phyloP scores from a whole-genome alignment of 768 basidiomycete species.

The Cystobasidium onofrii region DNA sequence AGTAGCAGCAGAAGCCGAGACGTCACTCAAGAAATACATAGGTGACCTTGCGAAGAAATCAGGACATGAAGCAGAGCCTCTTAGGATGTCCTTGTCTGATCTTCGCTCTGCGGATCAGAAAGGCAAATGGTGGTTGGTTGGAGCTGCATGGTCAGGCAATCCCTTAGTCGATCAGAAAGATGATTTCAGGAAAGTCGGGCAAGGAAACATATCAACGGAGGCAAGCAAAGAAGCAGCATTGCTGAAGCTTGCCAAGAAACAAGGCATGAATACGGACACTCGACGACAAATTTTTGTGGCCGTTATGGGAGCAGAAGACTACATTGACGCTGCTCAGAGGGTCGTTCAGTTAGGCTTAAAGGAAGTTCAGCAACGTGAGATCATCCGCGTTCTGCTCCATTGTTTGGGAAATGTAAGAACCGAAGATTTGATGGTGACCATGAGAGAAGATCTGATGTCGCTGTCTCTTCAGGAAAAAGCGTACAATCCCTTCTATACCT shows the following conservation, averaged over 20 bases:
- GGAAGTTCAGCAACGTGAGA: conserved; percentile 87
- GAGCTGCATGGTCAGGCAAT: conserved; percentile 89
- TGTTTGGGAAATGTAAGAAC: conserved; percentile 77
- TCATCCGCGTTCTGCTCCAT: conserved; percentile 81
- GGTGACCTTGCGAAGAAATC: conserved; percentile 63
- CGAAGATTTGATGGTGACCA: not conserved
- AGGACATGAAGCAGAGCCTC: conserved; percentile 54
- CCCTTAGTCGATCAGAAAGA: conserved; percentile 62
- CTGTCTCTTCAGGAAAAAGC: conserved; percentile 60
- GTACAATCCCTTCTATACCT: conserved; percentile 92
- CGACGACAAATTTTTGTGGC: conserved; percentile 83
- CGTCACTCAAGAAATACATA: conserved; percentile 81
- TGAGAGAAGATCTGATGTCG: not conserved
- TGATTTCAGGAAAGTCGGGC: conserved; percentile 35
- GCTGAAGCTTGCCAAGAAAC: conserved; percentile 73
- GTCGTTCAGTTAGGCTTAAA: conserved; percentile 71
- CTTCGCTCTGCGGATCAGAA: conserved; percentile 70
- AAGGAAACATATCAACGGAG: conserved; percentile 35
- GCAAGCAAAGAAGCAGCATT: conserved; percentile 49
- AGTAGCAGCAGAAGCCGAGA: conserved; percentile 66
- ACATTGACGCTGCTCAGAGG: conserved; percentile 89
- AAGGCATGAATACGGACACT: conserved; percentile 98
- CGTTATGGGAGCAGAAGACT: conserved; percentile 94
- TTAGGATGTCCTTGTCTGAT: conserved; percentile 77
- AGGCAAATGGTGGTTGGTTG: conserved; percentile 98